Evolutionary conservation across 1,284 basidiomycete genomes (phyloP).

Genomic region (Ceraceosorus bombacis): DNA sequence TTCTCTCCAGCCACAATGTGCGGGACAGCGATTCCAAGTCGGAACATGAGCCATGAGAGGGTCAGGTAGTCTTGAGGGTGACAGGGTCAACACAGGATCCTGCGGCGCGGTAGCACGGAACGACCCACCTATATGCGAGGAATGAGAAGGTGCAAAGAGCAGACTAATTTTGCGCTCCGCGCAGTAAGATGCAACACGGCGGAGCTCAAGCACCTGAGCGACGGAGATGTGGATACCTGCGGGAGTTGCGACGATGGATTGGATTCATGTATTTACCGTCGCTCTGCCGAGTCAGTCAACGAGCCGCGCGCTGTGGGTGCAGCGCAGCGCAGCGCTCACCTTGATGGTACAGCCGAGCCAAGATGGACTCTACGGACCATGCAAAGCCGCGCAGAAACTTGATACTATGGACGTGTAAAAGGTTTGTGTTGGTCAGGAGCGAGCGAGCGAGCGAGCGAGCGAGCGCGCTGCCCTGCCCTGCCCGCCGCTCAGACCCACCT

Average conservation of each 20-base stretch:
- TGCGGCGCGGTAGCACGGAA: conserved; percentile 2
- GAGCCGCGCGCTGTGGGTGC: background rate
- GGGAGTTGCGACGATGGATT: background rate
- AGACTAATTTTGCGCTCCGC: conserved; percentile 45
- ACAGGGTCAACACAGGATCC: background rate
- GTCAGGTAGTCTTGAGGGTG: conserved; percentile 25
- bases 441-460: too few relatives aligned
- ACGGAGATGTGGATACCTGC: conserved; percentile 41
- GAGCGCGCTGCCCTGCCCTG: too few relatives aligned
- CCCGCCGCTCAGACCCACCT: conserved; percentile 13
- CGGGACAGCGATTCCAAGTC: conserved; percentile 47
- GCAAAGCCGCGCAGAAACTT: conserved; percentile 29
- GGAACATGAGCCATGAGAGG: conserved; percentile 44
- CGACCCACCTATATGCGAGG: conserved; percentile 42
- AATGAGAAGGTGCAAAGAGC: conserved; percentile 49
- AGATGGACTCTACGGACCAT: conserved; percentile 46
- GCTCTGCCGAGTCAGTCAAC: background rate
- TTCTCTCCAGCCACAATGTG: conserved; percentile 50
- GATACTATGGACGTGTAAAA: too few relatives aligned
- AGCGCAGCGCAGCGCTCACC: background rate
- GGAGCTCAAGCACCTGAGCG: conserved; percentile 38
- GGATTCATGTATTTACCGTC: too few relatives aligned
- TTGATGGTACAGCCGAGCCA: conserved; percentile 47
- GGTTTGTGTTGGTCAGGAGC: too few relatives aligned
- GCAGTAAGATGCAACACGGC: conserved; percentile 41